Conservation (phyloP, 192 early-diverging fungal species). For the Blastocladiella britannica region DNA sequence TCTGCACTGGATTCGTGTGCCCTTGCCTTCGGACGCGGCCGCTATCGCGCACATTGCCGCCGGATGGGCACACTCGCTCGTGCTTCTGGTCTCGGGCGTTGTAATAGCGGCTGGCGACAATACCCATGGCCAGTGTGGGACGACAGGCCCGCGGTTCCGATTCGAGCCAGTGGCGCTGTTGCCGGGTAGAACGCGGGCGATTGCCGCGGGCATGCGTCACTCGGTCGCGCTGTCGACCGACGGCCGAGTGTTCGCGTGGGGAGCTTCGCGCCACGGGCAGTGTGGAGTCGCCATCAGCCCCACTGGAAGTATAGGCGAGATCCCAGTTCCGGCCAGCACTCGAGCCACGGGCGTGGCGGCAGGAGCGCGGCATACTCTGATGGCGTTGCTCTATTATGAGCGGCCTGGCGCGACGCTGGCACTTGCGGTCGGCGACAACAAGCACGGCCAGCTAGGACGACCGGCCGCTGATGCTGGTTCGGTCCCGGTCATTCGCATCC, state of each 20-base stretch:
- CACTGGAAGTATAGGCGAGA: no score
- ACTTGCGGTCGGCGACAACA: no score
- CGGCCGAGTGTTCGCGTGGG: not conserved
- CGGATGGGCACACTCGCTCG: not conserved
- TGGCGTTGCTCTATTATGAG: no score
- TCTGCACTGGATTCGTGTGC: not conserved
- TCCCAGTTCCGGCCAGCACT: no score
- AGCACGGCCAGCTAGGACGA: not conserved
- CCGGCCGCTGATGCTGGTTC: not conserved
- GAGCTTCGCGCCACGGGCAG: no score
- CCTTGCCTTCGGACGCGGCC: not conserved
- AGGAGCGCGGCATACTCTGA: no score
- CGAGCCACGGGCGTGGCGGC: no score
- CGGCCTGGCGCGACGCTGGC: no score
- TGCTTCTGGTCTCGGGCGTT: not conserved
- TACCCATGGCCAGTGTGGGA: not conserved
- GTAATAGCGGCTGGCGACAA: not conserved
- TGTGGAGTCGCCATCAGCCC: no score
- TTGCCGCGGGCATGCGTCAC: not conserved
- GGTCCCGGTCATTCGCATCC: no score
- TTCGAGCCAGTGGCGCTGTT: not conserved
- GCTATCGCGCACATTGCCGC: not conserved
- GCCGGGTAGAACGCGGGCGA: no score
- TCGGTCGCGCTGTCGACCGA: not conserved
- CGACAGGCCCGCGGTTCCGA: not conserved